These are phyloP conservation scores for Bidens hawaiensis DNA, from an alignment of 140 eudicot species.

Conservation along the genomic window DNA sequence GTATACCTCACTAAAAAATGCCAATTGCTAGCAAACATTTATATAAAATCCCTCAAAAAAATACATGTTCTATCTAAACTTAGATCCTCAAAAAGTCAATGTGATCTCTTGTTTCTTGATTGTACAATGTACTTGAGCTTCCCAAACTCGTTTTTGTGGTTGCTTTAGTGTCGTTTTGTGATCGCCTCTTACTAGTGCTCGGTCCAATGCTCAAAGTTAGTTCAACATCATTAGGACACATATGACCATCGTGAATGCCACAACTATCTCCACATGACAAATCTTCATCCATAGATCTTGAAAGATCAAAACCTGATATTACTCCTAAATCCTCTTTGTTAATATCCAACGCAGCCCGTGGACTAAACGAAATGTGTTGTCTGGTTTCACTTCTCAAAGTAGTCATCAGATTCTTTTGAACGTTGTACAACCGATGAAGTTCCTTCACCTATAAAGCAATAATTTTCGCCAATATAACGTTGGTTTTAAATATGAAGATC, in stretches of 20 bases:
- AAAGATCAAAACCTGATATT: slow-evolving; percentile 35
- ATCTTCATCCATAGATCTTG: slow-evolving; percentile 25
- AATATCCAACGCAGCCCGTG: not conserved
- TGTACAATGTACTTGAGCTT: slow-evolving; percentile 28
- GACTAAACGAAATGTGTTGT: not conserved
- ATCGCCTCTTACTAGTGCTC: slow-evolving; percentile 26
- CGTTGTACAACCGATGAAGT: slow-evolving; percentile 56
- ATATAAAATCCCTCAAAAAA: not conserved
- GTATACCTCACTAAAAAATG: slow-evolving; percentile 15
- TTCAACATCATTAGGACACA: slow-evolving; percentile 34
- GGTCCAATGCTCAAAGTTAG: slow-evolving; percentile 55
- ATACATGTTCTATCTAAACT: slow-evolving; percentile 47
- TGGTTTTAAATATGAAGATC: not conserved
- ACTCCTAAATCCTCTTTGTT: slow-evolving; percentile 3
- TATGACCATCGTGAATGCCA: slow-evolving; percentile 8
- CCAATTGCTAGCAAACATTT: slow-evolving; percentile 11
- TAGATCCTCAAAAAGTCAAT: slow-evolving; percentile 46
- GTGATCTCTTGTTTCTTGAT: slow-evolving; percentile 42
- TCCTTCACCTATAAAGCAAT: slow-evolving; percentile 54
- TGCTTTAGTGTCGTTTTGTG: slow-evolving; percentile 22
- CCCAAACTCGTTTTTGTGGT: slow-evolving; percentile 19
- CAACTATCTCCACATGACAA: slow-evolving; percentile 17
- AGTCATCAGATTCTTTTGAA: slow-evolving; percentile 48
- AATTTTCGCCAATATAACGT: slow-evolving; percentile 2
- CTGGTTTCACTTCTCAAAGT: slow-evolving; percentile 26